Evolutionary conservation across 345 rosid genomes (phyloP).

Genomic region (Anastatica hierochuntica): DNA sequence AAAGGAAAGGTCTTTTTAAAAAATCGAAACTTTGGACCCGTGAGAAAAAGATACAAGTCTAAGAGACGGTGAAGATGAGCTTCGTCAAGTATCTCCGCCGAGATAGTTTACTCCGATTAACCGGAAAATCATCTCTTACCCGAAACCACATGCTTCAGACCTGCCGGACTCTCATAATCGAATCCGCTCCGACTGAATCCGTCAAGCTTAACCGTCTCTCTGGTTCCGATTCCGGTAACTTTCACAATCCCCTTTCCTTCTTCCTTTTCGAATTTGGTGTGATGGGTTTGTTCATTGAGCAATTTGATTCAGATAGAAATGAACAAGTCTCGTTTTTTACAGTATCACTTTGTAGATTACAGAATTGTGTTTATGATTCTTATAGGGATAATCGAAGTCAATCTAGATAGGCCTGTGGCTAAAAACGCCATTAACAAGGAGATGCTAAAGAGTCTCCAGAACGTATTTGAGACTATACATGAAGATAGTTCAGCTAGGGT

Average conservation of each 20-base stretch:
- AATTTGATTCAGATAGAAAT: not conserved
- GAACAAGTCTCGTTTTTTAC: not conserved
- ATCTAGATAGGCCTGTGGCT: slow-evolving; percentile 52
- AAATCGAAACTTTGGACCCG: no score
- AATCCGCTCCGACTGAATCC: slow-evolving; percentile 45
- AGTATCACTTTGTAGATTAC: no score
- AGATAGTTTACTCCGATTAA: slow-evolving; percentile 2
- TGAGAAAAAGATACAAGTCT: no score
- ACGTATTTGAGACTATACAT: slow-evolving; percentile 43
- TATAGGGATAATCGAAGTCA: slow-evolving; percentile 75
- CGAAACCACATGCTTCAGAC: slow-evolving; percentile 27
- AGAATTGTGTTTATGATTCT: slow-evolving; percentile 14
- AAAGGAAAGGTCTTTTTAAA: not conserved
- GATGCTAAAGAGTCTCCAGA: slow-evolving; percentile 56
- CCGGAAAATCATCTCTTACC: slow-evolving; percentile 6
- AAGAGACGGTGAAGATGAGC: slow-evolving; percentile 12
- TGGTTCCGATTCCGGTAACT: slow-evolving; percentile 56
- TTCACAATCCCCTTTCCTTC: not conserved
- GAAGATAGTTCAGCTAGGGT: slow-evolving; percentile 55
- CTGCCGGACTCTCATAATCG: slow-evolving; percentile 55
- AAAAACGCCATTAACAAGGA: slow-evolving; percentile 77
- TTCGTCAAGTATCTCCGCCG: slow-evolving; percentile 25
- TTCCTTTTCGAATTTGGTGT: not conserved
- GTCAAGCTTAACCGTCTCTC: slow-evolving; percentile 54
- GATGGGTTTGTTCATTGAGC: not conserved